These are phyloP conservation scores for Prosopis cineraria DNA, from an alignment of 306 rosid species.

Conservation along the genomic window DNA sequence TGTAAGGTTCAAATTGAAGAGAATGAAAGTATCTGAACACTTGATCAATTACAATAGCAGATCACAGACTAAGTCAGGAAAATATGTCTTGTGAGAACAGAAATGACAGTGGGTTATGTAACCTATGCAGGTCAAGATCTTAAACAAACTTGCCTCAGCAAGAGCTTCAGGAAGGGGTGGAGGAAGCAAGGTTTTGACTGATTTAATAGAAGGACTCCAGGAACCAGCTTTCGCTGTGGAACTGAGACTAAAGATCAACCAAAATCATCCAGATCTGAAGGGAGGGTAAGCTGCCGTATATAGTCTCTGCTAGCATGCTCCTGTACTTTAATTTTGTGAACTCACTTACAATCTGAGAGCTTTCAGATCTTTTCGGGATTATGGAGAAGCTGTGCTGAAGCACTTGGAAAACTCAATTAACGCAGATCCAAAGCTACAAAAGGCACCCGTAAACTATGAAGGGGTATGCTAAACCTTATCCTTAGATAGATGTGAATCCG, in stretches of 20 bases:
- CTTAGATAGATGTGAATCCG: conserved; percentile 5
- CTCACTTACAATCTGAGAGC: conserved; percentile 40
- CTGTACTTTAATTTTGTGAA: conserved; percentile 26
- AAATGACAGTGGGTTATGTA: not conserved
- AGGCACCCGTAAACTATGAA: conserved; percentile 86
- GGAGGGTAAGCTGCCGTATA: conserved; percentile 64
- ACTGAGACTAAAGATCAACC: conserved; percentile 84
- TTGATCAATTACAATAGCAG: not conserved
- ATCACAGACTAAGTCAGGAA: not conserved
- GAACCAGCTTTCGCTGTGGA: conserved; percentile 79
- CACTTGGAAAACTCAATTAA: conserved; percentile 63
- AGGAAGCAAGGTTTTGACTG: conserved; percentile 89
- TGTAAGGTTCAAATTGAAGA: not conserved
- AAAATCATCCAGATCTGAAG: conserved; percentile 81
- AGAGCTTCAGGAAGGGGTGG: conserved; percentile 72
- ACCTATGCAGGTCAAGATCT: conserved; percentile 78
- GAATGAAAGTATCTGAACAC: not conserved
- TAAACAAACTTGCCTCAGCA: conserved; percentile 89
- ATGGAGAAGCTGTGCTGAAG: conserved; percentile 89
- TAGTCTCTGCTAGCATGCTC: conserved; percentile 25
- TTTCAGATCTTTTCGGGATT: conserved; percentile 84
- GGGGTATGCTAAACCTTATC: conserved; percentile 60
- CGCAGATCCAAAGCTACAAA: conserved; percentile 62
- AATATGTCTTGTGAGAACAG: not conserved
- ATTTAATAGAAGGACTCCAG: conserved; percentile 72